phyloP scores from a whole-genome alignment of 208 protist species.

The Naegleria fowleri region DNA sequence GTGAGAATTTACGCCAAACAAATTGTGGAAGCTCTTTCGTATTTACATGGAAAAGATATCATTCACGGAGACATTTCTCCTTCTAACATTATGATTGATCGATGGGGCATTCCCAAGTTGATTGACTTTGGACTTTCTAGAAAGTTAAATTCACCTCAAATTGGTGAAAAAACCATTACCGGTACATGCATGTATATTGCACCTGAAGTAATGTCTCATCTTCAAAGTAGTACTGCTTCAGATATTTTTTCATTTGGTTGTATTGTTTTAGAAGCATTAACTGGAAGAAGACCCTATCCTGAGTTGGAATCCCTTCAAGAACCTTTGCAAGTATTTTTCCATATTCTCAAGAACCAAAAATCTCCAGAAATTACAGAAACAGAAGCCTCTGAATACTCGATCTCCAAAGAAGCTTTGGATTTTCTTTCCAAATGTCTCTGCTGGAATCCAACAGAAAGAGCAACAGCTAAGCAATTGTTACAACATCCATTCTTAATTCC shows the following conservation, averaged over 20 bases:
- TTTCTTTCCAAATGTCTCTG: conserved; percentile 62
- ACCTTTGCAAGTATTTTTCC: conserved; percentile 43
- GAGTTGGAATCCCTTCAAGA: conserved; percentile 47
- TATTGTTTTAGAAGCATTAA: conserved; percentile 76
- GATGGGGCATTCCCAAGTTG: conserved; percentile 69
- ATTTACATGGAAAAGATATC: conserved; percentile 56
- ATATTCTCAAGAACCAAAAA: background rate
- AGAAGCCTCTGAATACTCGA: conserved; percentile 51
- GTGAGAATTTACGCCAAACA: conserved; percentile 71
- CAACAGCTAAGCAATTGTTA: conserved; percentile 55
- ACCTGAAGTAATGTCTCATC: conserved; percentile 52
- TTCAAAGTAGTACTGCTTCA: conserved; percentile 56
- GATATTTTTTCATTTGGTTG: conserved; percentile 78
- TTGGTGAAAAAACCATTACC: background rate
- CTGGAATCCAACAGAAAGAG: conserved; percentile 56
- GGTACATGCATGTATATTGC: conserved; percentile 39
- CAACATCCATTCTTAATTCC: conserved; percentile 54
- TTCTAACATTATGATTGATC: conserved; percentile 68
- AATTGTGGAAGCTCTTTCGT: conserved; percentile 70
- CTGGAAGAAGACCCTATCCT: conserved; percentile 61
- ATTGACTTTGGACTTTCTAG: conserved; percentile 71
- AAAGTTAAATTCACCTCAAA: conserved; percentile 36
- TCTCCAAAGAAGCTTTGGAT: conserved; percentile 57
- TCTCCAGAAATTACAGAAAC: conserved; percentile 38
- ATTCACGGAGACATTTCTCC: conserved; percentile 75